Evolutionary conservation across 805 yeast genomes (phyloP).

Genomic region (Ogataea parapolymorpha): DNA sequence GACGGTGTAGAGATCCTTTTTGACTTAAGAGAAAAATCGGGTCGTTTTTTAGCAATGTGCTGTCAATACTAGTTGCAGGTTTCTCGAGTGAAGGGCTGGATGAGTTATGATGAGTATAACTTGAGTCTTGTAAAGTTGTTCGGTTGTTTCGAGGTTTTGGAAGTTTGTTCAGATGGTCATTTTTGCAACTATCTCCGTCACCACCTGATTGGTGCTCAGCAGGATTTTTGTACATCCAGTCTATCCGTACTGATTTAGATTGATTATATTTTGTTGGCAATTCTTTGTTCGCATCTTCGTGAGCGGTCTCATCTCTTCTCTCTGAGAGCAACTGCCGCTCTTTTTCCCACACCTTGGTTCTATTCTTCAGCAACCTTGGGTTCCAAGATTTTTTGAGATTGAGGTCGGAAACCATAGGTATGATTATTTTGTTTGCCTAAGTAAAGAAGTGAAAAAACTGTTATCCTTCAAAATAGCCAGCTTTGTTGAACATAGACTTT

Average conservation of each 20-base stretch:
- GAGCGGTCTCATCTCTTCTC: too few species aligned
- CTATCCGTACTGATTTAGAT: neutral
- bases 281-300: neutral
- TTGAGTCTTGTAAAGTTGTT: too few species aligned
- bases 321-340: slow-evolving; percentile 64
- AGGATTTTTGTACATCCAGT: neutral
- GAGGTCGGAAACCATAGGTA: slow-evolving; percentile 64
- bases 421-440: neutral
- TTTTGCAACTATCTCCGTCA: too few species aligned
- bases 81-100: too few species aligned
- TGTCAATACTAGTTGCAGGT: too few species aligned
- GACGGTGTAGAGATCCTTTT: too few species aligned
- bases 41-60: too few species aligned
- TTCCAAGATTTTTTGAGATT: slow-evolving; percentile 96
- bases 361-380: slow-evolving; percentile 82
- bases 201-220: neutral
- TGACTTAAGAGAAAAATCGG: too few species aligned
- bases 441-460: neutral
- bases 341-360: slow-evolving; percentile 75
- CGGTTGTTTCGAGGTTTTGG: neutral
- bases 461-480: neutral
- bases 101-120: too few species aligned
- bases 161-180: neutral
- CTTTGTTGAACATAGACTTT: too few species aligned
- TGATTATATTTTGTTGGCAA: neutral